These are phyloP conservation scores for Mortierella polycephala DNA, from an alignment of 371 early-diverging fungal species.

Conservation along the genomic window DNA sequence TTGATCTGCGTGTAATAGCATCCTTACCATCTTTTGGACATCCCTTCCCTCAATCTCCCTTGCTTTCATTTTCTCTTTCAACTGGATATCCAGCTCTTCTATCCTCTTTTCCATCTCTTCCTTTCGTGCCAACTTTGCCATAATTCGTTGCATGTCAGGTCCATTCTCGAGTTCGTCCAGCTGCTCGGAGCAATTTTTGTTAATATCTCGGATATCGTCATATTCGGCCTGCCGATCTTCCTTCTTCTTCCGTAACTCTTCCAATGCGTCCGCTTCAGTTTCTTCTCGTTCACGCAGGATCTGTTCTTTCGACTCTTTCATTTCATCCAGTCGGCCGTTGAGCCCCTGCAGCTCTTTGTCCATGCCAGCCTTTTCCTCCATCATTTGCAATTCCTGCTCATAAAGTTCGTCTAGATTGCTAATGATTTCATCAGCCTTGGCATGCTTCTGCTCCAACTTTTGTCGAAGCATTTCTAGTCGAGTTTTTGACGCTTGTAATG, in stretches of 20 bases:
- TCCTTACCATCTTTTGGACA: slow-evolving; percentile 38
- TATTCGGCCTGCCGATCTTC: slow-evolving; percentile 2
- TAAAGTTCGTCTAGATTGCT: slow-evolving; percentile 13
- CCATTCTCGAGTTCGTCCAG: not conserved
- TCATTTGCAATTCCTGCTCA: slow-evolving; percentile 3
- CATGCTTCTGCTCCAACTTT: slow-evolving; percentile 1
- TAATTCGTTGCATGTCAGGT: too few species aligned
- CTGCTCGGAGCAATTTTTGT: not conserved
- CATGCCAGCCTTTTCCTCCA: not conserved
- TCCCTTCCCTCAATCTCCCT: slow-evolving; percentile 19
- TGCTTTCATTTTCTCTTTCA: slow-evolving; percentile 12
- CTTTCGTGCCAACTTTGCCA: slow-evolving; percentile 1
- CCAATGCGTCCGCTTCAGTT: slow-evolving; percentile 11
- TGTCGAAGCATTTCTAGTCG: not conserved
- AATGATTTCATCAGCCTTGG: slow-evolving; percentile 3
- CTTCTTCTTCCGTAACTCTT: slow-evolving; percentile 1
- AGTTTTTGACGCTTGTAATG: slow-evolving; percentile 1
- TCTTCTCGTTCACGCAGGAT: slow-evolving; percentile 15
- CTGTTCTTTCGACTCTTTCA: not conserved
- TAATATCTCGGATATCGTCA: not conserved
- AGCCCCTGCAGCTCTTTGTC: not conserved
- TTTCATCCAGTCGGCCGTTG: not conserved
- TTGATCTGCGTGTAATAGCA: not conserved
- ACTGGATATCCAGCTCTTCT: slow-evolving; percentile 2
- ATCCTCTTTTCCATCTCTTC: slow-evolving; percentile 9